Evolutionary conservation across 257 asterid species (phyloP), one percentile per base, ranked within the genome.

Genomic region (Penstemon barbatus): DNA sequence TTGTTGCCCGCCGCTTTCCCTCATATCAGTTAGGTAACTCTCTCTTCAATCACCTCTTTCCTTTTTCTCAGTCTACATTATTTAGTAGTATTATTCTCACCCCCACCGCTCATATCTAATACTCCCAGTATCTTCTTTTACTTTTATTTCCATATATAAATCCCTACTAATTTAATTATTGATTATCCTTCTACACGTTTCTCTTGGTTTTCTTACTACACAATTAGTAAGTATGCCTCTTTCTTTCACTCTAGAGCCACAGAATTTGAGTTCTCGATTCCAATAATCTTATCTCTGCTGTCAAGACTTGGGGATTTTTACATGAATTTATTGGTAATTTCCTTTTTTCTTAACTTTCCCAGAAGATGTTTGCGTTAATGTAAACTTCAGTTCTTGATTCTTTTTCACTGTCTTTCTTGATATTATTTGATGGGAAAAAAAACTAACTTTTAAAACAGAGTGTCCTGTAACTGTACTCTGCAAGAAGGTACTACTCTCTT

Each of bases 241-340:
- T 25, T 9, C 37, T 52, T 18, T 73, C 69, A 15, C 59, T 52
- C 67, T 57, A 6, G 37, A 46, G 62, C 76, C 68, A 65, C 61
- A 25, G 45, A 66, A 50, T 8, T 13, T 59, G 25, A 25, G 37
- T 57, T 69, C 13, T 60, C 37, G 9, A 33, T 57, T 61, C 61
- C 65, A 37, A 52, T 65, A 54, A 69, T 45, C 65, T 72, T 71
- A 65, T 7, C 58, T 71, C 63, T 57, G 71, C 75, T 75, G 63
- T 61, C 75, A 57, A 58, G 52, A 56, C 3, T 57, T 51, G 39
- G 18, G 18, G 8, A 39, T 12, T n/a, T 19, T 55, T 52, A 53
- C 61, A 52, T 40, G 39, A 50, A 11, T 73, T 82, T 70, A 58
- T 55, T 68, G 82, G 78, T 78, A 71, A 51, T 57, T 59, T 73